These are phyloP conservation scores for Diplosphaera chodatii DNA, from an alignment of 139 green algal genomes.

Conservation along the genomic window DNA sequence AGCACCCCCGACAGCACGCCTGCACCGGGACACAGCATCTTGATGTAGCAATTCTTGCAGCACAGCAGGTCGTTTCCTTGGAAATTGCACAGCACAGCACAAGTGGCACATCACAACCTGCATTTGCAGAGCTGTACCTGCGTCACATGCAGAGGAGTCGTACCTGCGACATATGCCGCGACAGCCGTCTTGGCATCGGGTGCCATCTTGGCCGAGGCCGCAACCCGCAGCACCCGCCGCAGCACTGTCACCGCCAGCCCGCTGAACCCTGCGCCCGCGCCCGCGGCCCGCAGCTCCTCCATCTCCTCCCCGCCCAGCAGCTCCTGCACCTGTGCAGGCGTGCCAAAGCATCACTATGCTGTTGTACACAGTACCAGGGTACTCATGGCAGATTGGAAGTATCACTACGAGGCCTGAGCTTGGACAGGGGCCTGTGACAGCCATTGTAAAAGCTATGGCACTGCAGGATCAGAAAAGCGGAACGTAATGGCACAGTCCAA, in stretches of 20 bases:
- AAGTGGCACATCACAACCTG: conserved; percentile 1
- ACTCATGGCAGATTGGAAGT: too few relatives aligned
- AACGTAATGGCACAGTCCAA: not conserved
- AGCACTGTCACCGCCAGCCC: conserved; percentile 26
- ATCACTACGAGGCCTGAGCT: too few relatives aligned
- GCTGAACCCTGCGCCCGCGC: conserved; percentile 13
- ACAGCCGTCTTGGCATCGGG: conserved; percentile 12
- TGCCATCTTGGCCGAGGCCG: conserved; percentile 27
- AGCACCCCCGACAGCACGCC: not conserved
- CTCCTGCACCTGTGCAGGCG: conserved; percentile 20
- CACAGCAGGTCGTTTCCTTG: too few relatives aligned
- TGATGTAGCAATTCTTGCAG: too few relatives aligned
- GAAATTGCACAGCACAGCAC: not conserved
- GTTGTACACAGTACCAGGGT: too few relatives aligned
- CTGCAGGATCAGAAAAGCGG: too few relatives aligned
- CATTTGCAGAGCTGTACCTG: not conserved
- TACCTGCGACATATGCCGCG: conserved; percentile 19
- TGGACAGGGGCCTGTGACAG: too few relatives aligned
- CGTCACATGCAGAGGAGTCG: too few relatives aligned
- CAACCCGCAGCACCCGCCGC: conserved; percentile 29
- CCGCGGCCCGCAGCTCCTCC: too few relatives aligned
- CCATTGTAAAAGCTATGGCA: too few relatives aligned
- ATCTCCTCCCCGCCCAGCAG: conserved; percentile 1
- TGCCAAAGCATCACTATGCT: too few relatives aligned
- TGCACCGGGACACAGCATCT: not conserved